A percentile compares a stretch with the other conserved stretches of the same genome.
Conservation (phyloP, 2,329 filamentous ascomycete species). For the Arthroderma sp. region DNA sequence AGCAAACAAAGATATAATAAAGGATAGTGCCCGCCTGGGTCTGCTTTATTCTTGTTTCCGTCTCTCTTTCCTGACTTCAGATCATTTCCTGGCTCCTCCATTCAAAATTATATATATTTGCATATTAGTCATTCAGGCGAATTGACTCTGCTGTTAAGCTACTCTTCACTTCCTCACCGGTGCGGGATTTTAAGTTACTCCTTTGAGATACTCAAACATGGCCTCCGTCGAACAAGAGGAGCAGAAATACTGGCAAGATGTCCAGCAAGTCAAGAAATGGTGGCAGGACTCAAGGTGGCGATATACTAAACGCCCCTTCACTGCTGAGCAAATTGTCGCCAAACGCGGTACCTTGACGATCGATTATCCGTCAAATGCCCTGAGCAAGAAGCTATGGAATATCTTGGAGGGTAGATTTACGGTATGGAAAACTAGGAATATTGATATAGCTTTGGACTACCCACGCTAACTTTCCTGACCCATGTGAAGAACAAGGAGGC, state of each 20-base stretch:
- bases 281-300: slow-evolving; percentile 88
- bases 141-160: slow-evolving; percentile 11
- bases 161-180: slow-evolving; percentile 11
- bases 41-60: slow-evolving; percentile 14
- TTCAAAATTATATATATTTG: too few species aligned
- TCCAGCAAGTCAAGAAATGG: slow-evolving; percentile 83
- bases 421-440: slow-evolving; percentile 39
- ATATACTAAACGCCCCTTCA: slow-evolving; percentile 83
- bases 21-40: not conserved
- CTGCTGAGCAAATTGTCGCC: slow-evolving; percentile 89
- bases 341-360: slow-evolving; percentile 88
- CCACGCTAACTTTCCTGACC: not conserved
- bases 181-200: not conserved
- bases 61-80: not conserved
- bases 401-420: slow-evolving; percentile 78
- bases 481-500: slow-evolving; percentile 58
- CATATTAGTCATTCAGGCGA: slow-evolving; percentile 6
- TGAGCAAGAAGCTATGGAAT: slow-evolving; percentile 89
- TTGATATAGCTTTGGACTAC: not conserved
- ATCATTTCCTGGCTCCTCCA: slow-evolving; percentile 13
- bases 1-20: not conserved
- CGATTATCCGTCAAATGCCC: slow-evolving; percentile 76
- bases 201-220: slow-evolving; percentile 21
- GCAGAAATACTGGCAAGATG: slow-evolving; percentile 65
- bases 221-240: slow-evolving; percentile 52